Conservation (phyloP, 345 rosid species). For the Theobroma cacao region DNA sequence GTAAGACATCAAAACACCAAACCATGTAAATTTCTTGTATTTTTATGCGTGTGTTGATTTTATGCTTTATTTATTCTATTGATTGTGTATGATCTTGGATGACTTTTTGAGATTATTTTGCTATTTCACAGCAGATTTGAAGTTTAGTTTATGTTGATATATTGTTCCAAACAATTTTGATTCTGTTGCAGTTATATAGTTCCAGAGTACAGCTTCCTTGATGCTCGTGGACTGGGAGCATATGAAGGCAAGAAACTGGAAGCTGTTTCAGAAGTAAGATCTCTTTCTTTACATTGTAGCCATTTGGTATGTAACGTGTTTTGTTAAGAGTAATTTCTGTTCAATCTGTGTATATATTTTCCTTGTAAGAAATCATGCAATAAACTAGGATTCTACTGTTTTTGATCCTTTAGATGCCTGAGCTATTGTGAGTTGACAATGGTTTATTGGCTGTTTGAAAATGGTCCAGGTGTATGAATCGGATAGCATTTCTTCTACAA, state of each 20-base stretch:
- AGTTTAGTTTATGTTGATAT: no score
- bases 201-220: constrained; percentile 90
- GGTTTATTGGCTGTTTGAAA: not conserved
- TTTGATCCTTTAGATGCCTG: not conserved
- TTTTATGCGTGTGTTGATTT: no score
- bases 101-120: no score
- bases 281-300: not conserved
- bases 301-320: not conserved
- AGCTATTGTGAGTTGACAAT: not conserved
- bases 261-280: constrained; percentile 65
- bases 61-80: no score
- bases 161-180: not conserved
- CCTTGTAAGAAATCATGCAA: not conserved
- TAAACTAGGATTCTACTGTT: not conserved
- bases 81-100: no score
- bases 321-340: not conserved
- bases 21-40: no score
- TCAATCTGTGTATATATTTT: not conserved
- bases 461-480: constrained; percentile 67
- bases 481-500: constrained; percentile 70
- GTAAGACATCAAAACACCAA: no score
- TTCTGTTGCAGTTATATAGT: constrained; percentile 64
- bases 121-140: no score
- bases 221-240: constrained; percentile 96
- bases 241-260: constrained; percentile 85